Percentiles rank a stretch among this genome's conserved stretches.
Evolutionary conservation across 257 asterid genomes (phyloP).

Genomic region (Petrea volubilis): DNA sequence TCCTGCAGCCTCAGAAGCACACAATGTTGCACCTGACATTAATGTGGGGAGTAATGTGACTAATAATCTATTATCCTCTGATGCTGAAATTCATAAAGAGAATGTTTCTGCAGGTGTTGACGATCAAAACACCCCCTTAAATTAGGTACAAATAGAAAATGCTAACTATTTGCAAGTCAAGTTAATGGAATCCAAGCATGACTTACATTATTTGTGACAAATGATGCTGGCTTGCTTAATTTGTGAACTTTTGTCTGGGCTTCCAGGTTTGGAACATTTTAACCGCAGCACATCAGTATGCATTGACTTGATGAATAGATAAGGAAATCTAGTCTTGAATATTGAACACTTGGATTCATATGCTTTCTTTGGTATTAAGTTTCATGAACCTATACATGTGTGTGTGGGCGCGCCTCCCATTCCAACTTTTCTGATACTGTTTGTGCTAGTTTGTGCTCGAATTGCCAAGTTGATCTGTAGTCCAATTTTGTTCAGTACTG

Average conservation of each 20-base stretch:
- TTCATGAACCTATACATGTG: conserved; percentile 17
- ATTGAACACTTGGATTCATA: conserved; percentile 20
- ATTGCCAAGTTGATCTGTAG: not conserved
- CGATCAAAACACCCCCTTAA: conserved; percentile 38
- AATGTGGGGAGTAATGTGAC: conserved; percentile 36
- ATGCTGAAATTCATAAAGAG: conserved; percentile 37
- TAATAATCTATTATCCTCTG: conserved; percentile 27
- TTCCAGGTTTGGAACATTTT: not conserved
- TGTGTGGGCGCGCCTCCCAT: conserved; percentile 7
- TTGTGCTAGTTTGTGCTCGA: not conserved
- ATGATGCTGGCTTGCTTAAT: conserved; percentile 1
- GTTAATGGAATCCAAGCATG: conserved; percentile 11
- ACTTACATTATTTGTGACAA: conserved; percentile 3
- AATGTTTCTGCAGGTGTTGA: conserved; percentile 33
- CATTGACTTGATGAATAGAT: not conserved
- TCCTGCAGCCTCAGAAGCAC: conserved; percentile 32
- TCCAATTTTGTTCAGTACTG: not conserved
- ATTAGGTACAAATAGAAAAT: conserved; percentile 44
- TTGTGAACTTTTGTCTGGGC: not conserved
- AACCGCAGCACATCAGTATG: conserved; percentile 9
- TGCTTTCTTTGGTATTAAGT: conserved; percentile 5
- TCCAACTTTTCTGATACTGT: not conserved
- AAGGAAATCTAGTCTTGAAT: conserved; percentile 4
- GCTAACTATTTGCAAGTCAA: conserved; percentile 10
- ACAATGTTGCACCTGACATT: conserved; percentile 27